A percentile compares a stretch with the other conserved stretches of the same genome.
phyloP scores from a whole-genome alignment of 306 rosid genomes.

The Castanospermum australe region DNA sequence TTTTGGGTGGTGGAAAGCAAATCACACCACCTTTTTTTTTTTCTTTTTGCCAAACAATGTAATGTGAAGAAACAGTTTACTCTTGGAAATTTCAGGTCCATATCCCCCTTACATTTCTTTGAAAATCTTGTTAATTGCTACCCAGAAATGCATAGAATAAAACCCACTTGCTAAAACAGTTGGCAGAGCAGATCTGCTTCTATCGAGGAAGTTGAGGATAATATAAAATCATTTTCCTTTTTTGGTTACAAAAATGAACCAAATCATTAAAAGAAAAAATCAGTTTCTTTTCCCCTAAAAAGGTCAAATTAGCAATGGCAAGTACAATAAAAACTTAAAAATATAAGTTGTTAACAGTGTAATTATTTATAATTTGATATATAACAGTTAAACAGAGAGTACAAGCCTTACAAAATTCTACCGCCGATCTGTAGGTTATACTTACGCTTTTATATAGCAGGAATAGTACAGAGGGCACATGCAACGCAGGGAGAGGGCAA shows the following conservation, averaged over 20 bases:
- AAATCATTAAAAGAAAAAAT: background rate
- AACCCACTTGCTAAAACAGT: background rate
- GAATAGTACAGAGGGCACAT: conserved; percentile 17
- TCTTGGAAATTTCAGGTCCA: background rate
- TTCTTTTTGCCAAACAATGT: no score
- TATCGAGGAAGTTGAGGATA: background rate
- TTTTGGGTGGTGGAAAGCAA: background rate
- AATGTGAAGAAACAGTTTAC: no score
- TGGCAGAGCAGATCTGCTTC: background rate
- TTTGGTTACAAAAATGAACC: no score
- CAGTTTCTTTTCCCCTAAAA: no score
- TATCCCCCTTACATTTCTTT: background rate
- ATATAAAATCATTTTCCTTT: no score
- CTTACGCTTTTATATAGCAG: background rate
- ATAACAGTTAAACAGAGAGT: background rate
- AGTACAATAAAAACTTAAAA: no score
- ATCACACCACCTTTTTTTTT: no score
- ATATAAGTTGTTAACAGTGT: background rate
- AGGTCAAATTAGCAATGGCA: no score
- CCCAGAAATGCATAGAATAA: background rate
- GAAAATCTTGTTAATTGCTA: background rate
- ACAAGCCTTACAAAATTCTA: conserved; percentile 39
- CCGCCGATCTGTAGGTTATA: conserved; percentile 30
- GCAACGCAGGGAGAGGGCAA: conserved; percentile 21
- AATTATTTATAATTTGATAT: background rate